A percentile compares a stretch with the other conserved stretches of the same genome.
Conservation (phyloP, 2,329 filamentous ascomycete species). For the Fusarium pilosicola region DNA sequence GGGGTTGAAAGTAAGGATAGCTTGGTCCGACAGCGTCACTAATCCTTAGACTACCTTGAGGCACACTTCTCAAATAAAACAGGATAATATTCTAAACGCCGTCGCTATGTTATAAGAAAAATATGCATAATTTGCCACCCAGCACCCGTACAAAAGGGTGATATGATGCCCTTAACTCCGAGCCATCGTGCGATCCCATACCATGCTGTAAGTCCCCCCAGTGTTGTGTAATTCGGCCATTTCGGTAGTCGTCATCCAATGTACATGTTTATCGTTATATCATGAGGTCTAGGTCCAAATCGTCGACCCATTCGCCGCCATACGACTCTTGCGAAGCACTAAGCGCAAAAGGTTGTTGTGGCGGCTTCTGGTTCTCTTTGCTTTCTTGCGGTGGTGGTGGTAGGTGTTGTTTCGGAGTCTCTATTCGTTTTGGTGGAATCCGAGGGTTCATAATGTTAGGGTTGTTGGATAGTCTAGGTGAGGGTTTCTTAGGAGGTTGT, state of each 20-base stretch:
- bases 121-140: conserved; percentile 11
- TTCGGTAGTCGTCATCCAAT: conserved; percentile 11
- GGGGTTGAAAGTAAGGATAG: not conserved
- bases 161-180: conserved; percentile 9
- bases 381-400: not conserved
- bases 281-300: conserved; percentile 48
- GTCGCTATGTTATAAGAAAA: conserved; percentile 26
- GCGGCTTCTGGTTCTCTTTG: conserved; percentile 43
- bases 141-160: not conserved
- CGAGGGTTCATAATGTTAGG: not conserved
- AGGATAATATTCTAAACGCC: conserved; percentile 22
- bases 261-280: conserved; percentile 31
- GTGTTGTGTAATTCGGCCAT: not conserved
- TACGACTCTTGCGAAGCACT: conserved; percentile 52
- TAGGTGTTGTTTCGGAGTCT: not conserved
- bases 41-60: not conserved
- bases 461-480: not conserved
- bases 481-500: not conserved
- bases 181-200: not conserved
- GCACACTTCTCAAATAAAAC: not conserved
- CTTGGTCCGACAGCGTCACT: not conserved
- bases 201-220: not conserved
- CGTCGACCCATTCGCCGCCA: conserved; percentile 53
- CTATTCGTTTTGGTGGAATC: not conserved
- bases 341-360: conserved; percentile 6